These are phyloP conservation scores for Stenocarpella maydis DNA, from an alignment of 2,329 filamentous ascomycete species.

Conservation along the genomic window DNA sequence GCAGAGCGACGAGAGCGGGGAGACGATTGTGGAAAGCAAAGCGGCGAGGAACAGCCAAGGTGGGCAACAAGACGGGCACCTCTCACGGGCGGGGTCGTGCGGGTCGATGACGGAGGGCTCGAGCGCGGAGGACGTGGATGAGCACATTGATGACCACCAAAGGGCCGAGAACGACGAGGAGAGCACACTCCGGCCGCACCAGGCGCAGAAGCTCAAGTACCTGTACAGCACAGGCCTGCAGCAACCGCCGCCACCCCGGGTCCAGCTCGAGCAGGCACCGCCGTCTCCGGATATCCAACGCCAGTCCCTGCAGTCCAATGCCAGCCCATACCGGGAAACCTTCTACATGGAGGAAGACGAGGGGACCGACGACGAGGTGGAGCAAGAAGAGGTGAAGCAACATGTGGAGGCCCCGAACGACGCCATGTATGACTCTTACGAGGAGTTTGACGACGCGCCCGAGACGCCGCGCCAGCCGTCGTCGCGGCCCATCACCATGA, in stretches of 20 bases:
- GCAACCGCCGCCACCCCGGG: neutral
- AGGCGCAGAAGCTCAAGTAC: slow-evolving; percentile 30
- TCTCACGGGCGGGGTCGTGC: slow-evolving; percentile 26
- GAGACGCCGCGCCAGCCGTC: slow-evolving; percentile 27
- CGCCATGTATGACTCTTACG: slow-evolving; percentile 31
- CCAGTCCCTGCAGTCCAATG: slow-evolving; percentile 9
- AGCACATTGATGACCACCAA: slow-evolving; percentile 23
- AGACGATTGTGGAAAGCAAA: neutral
- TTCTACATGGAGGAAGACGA: slow-evolving; percentile 35
- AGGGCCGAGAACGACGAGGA: slow-evolving; percentile 30
- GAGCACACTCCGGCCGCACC: slow-evolving; percentile 29
- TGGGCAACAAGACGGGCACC: slow-evolving; percentile 21
- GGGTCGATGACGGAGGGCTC: slow-evolving; percentile 28
- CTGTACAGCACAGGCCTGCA: slow-evolving; percentile 23
- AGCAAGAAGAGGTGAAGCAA: neutral
- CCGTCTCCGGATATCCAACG: neutral
- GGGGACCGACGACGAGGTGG: slow-evolving; percentile 31
- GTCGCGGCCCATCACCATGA: slow-evolving; percentile 19
- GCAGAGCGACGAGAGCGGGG: slow-evolving; percentile 4
- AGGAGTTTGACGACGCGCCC: slow-evolving; percentile 30
- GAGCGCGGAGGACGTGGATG: slow-evolving; percentile 16
- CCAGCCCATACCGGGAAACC: slow-evolving; percentile 32
- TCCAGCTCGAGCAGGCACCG: neutral
- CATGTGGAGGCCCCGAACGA: slow-evolving; percentile 16
- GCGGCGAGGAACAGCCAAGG: slow-evolving; percentile 5